Evolutionary conservation across 108 stramenopile genomes (phyloP), one percentile per base, ranked within the genome.

Genomic region (Nannochloropsis gaditana): DNA sequence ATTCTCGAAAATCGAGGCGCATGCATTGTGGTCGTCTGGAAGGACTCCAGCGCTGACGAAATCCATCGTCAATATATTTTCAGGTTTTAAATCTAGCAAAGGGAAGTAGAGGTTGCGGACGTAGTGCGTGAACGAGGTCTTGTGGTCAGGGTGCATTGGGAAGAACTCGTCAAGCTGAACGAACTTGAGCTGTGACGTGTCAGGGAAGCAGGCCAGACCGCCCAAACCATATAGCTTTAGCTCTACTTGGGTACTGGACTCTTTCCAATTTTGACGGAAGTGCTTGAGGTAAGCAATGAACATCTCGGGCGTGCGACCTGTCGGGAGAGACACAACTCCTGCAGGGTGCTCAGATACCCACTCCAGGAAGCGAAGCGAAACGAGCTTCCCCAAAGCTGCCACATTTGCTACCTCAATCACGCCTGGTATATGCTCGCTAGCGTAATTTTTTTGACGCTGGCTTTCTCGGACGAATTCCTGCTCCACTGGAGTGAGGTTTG

Each of bases 111-210:
- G 82, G 10, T 11, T 83, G 44, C 86, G 82, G 44, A 86, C 42
- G 50, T 86, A 86, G 41, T 59, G 79, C 21, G 82, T 82, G 83
- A 86, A 86, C 11, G 86, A 83, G 42, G 81, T 86, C 8, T 82
- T 79, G 83, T 86, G 86, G 42, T 81, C 82, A 4, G 86, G 86
- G 43, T 41, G 83, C 86, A 86, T 86, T 11, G 86, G 86, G 11
- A 86, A 86, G 31, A 86, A 86, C 44, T 86, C 86, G 83, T 86
- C 86, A 43, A 86, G 42, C 86, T 82, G 81, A 15, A 86, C 86
- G 83, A 86, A 86, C 9, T 21, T 86, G 21, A 86, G 42, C 17
- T 44, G 80, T 21, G 79, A n/a, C 41, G 86, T 86, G 17, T 45
- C 44, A 5, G 86, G 86, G 41, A 86, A 86, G 83, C 43, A 42